Evolutionary conservation across 2,329 filamentous ascomycete genomes (phyloP).

Genomic region (Dactylellina cionopaga): DNA sequence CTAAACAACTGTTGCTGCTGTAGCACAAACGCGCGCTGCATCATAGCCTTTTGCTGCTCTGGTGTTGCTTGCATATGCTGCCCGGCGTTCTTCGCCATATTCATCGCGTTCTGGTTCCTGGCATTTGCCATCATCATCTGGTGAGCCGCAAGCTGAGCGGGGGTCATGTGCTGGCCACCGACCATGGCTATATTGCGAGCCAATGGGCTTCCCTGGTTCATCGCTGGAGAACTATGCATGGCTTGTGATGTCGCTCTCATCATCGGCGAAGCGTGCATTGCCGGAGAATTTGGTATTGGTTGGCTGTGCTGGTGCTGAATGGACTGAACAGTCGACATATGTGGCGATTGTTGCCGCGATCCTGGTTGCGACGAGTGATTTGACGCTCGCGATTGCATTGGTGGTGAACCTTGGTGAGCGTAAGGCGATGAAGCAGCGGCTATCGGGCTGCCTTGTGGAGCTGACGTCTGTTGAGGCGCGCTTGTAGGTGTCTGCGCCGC

Average conservation of each 20-base stretch:
- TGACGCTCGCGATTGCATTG: slow-evolving; percentile 35
- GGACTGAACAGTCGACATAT: slow-evolving; percentile 48
- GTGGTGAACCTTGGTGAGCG: slow-evolving; percentile 44
- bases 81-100: slow-evolving; percentile 33
- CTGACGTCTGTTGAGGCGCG: slow-evolving; percentile 38
- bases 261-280: slow-evolving; percentile 51
- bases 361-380: slow-evolving; percentile 50
- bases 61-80: slow-evolving; percentile 47
- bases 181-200: slow-evolving; percentile 41
- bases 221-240: slow-evolving; percentile 42
- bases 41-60: slow-evolving; percentile 48
- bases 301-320: slow-evolving; percentile 46
- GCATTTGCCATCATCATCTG: slow-evolving; percentile 53
- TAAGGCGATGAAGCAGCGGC: slow-evolving; percentile 40
- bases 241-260: slow-evolving; percentile 41
- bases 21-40: slow-evolving; percentile 44
- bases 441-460: slow-evolving; percentile 51
- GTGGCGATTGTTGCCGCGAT: slow-evolving; percentile 51
- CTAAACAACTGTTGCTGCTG: slow-evolving; percentile 33
- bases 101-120: slow-evolving; percentile 41
- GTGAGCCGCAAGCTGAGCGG: slow-evolving; percentile 33
- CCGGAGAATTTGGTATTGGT: slow-evolving; percentile 45
- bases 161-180: slow-evolving; percentile 28
- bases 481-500: slow-evolving; percentile 45
- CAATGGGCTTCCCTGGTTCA: slow-evolving; percentile 49